These are phyloP conservation scores for Pyrus communis DNA, from an alignment of 306 rosid species.

Conservation along the genomic window DNA sequence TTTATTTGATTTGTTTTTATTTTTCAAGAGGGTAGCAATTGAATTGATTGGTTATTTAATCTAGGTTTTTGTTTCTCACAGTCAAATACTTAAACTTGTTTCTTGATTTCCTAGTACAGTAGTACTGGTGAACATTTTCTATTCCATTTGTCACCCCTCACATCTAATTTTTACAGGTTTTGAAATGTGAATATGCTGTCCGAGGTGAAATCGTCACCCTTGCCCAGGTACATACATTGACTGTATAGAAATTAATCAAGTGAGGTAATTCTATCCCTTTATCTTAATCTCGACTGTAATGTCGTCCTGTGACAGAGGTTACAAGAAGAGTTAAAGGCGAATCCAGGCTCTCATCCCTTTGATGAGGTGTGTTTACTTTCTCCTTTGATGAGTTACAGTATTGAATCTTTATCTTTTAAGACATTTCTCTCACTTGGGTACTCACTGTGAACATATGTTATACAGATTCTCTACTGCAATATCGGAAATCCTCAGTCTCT, in stretches of 20 bases:
- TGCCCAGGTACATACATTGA: conserved; percentile 66
- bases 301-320: conserved; percentile 44
- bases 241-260: not conserved
- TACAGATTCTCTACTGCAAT: conserved; percentile 86
- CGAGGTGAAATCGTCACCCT: conserved; percentile 88
- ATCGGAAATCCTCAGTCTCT: conserved; percentile 96
- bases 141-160: conserved; percentile 1
- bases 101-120: not conserved
- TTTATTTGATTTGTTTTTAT: not conserved
- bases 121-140: not conserved
- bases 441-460: conserved; percentile 11
- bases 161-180: conserved; percentile 38
- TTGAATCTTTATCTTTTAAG: not conserved
- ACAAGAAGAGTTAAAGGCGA: conserved; percentile 60
- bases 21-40: not conserved
- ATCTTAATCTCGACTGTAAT: conserved; percentile 5
- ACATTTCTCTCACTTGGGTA: not conserved
- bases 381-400: not conserved
- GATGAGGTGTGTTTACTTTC: conserved; percentile 55
- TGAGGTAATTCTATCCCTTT: not conserved
- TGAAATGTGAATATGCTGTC: conserved; percentile 91
- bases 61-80: not conserved
- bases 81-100: not conserved
- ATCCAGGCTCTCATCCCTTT: conserved; percentile 73
- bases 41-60: not conserved